A percentile compares a stretch with the other conserved stretches of the same genome.
These are phyloP conservation scores for Colletotrichum ledebouriae DNA, from an alignment of 2,329 filamentous ascomycete genomes.

Conservation along the genomic window DNA sequence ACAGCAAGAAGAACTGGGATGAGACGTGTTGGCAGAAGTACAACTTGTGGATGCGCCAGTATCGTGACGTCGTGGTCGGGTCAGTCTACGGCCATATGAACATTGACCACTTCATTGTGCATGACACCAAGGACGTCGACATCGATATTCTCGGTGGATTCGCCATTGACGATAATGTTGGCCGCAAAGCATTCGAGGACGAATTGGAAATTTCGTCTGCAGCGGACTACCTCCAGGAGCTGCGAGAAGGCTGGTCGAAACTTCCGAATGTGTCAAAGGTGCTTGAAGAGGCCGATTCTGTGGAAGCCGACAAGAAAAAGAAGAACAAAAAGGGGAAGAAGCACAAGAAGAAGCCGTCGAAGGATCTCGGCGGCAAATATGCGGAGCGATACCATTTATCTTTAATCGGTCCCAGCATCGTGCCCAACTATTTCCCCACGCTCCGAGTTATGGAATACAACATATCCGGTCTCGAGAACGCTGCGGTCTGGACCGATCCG, in stretches of 20 bases:
- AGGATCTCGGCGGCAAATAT: constrained; percentile 80
- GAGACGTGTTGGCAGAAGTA: constrained; percentile 99
- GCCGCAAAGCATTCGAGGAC: constrained; percentile 60
- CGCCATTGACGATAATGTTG: constrained; percentile 43
- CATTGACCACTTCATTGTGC: constrained; percentile 94
- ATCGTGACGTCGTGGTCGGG: constrained; percentile 87
- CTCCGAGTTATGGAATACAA: constrained; percentile 96
- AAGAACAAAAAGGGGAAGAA: constrained; percentile 52
- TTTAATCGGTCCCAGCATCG: constrained; percentile 86
- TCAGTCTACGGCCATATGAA: constrained; percentile 97
- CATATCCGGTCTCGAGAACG: constrained; percentile 78
- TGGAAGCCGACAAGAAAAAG: constrained; percentile 46
- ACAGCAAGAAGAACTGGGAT: constrained; percentile 90
- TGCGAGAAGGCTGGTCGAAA: constrained; percentile 82
- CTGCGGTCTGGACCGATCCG: constrained; percentile 60
- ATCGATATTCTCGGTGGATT: constrained; percentile 60
- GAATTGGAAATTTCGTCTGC: constrained; percentile 75
- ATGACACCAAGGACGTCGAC: constrained; percentile 84
- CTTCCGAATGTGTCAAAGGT: constrained; percentile 69
- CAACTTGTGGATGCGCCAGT: constrained; percentile 89
- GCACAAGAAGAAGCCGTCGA: constrained; percentile 66
- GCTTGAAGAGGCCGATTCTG: constrained; percentile 40
- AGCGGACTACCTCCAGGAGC: constrained; percentile 82
- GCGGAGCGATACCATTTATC: constrained; percentile 88
- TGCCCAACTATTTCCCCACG: constrained; percentile 93